These are phyloP conservation scores for Septoria linicola DNA, from an alignment of 2,329 filamentous ascomycete genomes.

Conservation along the genomic window DNA sequence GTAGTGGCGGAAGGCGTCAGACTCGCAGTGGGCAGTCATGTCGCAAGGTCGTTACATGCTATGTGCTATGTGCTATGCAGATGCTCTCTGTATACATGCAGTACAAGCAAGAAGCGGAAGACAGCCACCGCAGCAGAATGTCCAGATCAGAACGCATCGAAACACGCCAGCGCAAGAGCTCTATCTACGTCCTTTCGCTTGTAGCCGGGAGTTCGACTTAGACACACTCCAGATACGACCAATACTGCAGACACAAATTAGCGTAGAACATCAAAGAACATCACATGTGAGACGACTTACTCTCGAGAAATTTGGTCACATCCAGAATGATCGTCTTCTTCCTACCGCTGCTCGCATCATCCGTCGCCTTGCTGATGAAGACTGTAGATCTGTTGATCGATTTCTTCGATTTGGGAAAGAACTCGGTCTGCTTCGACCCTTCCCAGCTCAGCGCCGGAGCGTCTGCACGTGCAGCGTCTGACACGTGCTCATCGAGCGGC, in stretches of 20 bases:
- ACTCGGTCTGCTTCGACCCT: background rate
- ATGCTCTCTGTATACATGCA: too few relatives aligned
- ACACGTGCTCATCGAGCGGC: background rate
- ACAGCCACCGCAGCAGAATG: too few relatives aligned
- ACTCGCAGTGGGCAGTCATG: too few relatives aligned
- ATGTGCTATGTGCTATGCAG: too few relatives aligned
- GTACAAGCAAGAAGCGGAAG: too few relatives aligned
- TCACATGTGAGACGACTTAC: conserved; percentile 34
- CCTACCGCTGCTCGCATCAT: background rate
- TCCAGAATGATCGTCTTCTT: conserved; percentile 46
- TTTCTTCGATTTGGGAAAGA: background rate
- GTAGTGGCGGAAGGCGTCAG: too few relatives aligned
- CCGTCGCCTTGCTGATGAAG: background rate
- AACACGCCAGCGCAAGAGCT: conserved; percentile 38
- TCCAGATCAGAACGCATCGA: conserved; percentile 25
- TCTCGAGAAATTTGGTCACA: conserved; percentile 45
- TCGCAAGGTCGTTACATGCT: too few relatives aligned
- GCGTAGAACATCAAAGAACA: background rate
- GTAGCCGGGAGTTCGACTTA: conserved; percentile 48
- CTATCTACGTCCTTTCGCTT: conserved; percentile 45
- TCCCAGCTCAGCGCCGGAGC: background rate
- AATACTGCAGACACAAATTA: conserved; percentile 29
- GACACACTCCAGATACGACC: conserved; percentile 42
- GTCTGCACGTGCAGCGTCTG: background rate
- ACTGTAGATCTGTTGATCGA: background rate